A percentile compares a stretch with the other conserved stretches of the same genome.
phyloP scores from a whole-genome alignment of 805 yeast species.

The Ogataea paradorogensis region DNA sequence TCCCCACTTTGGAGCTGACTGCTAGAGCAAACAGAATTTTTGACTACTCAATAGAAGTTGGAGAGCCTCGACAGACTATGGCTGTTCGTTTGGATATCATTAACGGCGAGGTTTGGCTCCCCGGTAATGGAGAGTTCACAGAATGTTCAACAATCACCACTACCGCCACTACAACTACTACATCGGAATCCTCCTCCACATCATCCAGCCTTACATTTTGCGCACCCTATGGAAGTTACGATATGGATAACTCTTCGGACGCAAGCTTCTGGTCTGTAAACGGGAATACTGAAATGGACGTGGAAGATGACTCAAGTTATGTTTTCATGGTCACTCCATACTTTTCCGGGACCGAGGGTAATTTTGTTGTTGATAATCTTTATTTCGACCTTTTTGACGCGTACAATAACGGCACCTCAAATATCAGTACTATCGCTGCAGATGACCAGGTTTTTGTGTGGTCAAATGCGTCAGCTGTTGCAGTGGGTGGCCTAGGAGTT shows the following conservation, averaged over 20 bases:
- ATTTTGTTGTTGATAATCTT: slow-evolving; percentile 26
- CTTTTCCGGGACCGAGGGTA: slow-evolving; percentile 25
- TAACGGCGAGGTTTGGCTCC: slow-evolving; percentile 32
- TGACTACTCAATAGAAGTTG: slow-evolving; percentile 27
- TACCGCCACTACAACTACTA: not conserved
- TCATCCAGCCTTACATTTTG: slow-evolving; percentile 17
- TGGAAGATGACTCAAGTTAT: slow-evolving; percentile 14
- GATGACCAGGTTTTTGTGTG: slow-evolving; percentile 35
- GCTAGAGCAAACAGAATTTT: slow-evolving; percentile 16
- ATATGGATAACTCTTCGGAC: slow-evolving; percentile 21
- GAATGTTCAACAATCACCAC: slow-evolving; percentile 16
- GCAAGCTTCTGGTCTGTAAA: slow-evolving; percentile 13
- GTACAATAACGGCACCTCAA: slow-evolving; percentile 8
- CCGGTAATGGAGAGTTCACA: slow-evolving; percentile 23
- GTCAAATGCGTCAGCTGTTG: slow-evolving; percentile 36
- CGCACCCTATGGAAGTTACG: slow-evolving; percentile 27
- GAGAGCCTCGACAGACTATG: slow-evolving; percentile 24
- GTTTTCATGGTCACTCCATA: slow-evolving; percentile 18
- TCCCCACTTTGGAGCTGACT: slow-evolving; percentile 21
- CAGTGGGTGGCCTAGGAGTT: slow-evolving; percentile 46
- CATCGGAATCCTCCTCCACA: too few relatives aligned
- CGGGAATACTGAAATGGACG: not conserved
- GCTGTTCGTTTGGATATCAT: slow-evolving; percentile 30
- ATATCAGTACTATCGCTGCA: slow-evolving; percentile 16
- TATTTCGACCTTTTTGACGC: slow-evolving; percentile 9